Evolutionary conservation across 768 basidiomycete species (phyloP), one percentile per base, ranked within the genome.

Genomic region (Rhodosporidiobolus sp.): DNA sequence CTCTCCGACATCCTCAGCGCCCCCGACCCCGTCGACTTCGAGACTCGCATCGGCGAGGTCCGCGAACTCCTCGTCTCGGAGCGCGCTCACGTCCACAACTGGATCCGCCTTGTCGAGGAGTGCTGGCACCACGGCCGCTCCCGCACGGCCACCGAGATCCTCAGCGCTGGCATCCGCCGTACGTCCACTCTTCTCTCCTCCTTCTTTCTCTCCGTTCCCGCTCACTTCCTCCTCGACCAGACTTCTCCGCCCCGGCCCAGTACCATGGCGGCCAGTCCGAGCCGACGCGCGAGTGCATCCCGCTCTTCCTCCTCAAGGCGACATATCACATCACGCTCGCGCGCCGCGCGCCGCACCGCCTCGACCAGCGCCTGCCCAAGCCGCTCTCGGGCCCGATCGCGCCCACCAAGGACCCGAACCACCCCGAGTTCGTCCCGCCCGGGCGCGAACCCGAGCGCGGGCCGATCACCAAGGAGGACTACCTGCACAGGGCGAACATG

Each of bases 251-350:
- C 88, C 69, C 83, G 84, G 60, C 81, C 83, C 16, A 86, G 85
- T 75, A 85, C 83, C 65, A 26, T 82, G 83, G 17, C 80, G 84
- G 68, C 69, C 78, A 35, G 68, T 75, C 77, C 57, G 17, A 58
- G 61, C 30, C 74, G n/a, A 3, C 79, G 83, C 14, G 85, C 86
- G 73, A 62, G 56, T 53, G 69, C 73, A 86, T 88, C 1, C 89
- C 91, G 19, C 85, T 93, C 74, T 89, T 90, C 78, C 86, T 89
- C 26, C 83, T 97, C 56, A 85, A 94, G 20, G 94, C 93, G 6
- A 94, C 92, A 81, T 86, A 95, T 60, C 87, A 90, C 69, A 85
- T 97, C 69, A 87, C 89, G 4, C 85, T 87, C 77, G 90, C 93
- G 1, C 86, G 90, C 30, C 86, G 85, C 64, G 94, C 94, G 19